phyloP scores from a whole-genome alignment of 176 grass and related monocot genomes.

The Lolium multiflorum region DNA sequence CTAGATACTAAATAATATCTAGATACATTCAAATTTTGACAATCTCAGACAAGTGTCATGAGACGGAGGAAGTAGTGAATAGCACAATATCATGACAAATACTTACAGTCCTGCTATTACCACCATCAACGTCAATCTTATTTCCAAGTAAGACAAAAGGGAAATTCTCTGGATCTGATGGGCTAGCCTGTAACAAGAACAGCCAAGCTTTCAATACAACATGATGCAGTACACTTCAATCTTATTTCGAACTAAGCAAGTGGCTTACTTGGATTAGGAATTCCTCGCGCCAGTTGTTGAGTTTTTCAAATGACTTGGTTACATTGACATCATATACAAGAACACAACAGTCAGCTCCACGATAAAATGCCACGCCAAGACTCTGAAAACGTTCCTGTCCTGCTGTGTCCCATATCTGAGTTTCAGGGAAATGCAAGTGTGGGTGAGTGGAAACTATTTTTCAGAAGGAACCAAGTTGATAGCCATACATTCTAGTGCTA shows the following conservation, averaged over 20 bases:
- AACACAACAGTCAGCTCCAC: slow-evolving; percentile 95
- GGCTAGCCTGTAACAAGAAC: slow-evolving; percentile 69
- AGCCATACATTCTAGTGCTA: background rate
- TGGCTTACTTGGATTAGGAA: slow-evolving; percentile 80
- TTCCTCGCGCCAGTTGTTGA: slow-evolving; percentile 95
- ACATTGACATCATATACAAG: slow-evolving; percentile 95
- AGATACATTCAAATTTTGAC: too few relatives aligned
- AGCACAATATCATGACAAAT: background rate
- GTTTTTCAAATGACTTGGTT: slow-evolving; percentile 89
- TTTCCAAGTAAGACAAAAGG: slow-evolving; percentile 95
- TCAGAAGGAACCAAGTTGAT: background rate
- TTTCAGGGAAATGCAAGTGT: slow-evolving; percentile 15
- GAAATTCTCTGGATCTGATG: slow-evolving; percentile 88
- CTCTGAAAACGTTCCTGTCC: slow-evolving; percentile 96
- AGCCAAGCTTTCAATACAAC: background rate
- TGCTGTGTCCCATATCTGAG: slow-evolving; percentile 94
- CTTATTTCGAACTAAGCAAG: background rate
- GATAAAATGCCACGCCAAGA: slow-evolving; percentile 95
- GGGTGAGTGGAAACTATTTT: background rate
- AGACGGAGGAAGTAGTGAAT: background rate
- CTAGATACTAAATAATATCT: too few relatives aligned
- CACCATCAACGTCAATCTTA: slow-evolving; percentile 91
- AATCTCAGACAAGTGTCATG: too few relatives aligned
- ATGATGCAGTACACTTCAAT: background rate
- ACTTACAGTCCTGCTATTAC: slow-evolving; percentile 88